A percentile compares a stretch with the other conserved stretches of the same genome.
These are phyloP conservation scores for Fimicolochytrium jonesii DNA, from an alignment of 192 early-diverging fungal species.

Conservation along the genomic window DNA sequence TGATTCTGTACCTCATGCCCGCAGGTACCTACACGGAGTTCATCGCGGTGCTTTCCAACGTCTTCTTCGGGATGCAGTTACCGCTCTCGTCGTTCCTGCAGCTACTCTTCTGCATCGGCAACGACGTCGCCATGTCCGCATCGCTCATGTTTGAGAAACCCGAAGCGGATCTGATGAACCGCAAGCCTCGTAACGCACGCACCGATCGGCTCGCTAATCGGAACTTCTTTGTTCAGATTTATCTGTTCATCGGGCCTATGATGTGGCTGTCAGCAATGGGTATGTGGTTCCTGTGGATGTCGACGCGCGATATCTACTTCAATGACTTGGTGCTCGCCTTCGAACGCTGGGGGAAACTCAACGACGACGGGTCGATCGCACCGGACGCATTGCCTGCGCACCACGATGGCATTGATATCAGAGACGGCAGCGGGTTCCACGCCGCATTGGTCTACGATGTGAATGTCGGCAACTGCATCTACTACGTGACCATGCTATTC, in stretches of 20 bases:
- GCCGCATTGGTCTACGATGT: not conserved
- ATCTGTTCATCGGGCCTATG: conserved; percentile 71
- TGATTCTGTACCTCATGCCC: conserved; percentile 77
- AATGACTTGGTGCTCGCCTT: not conserved
- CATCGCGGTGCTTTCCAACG: conserved; percentile 69
- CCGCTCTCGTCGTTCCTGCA: conserved; percentile 71
- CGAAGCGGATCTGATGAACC: conserved; percentile 68
- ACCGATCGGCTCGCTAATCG: conserved; percentile 62
- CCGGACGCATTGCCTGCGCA: too few species aligned
- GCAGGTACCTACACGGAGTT: conserved; percentile 69
- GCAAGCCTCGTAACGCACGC: conserved; percentile 65
- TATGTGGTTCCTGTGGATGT: conserved; percentile 71
- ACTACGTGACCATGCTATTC: conserved; percentile 52
- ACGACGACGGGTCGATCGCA: too few species aligned
- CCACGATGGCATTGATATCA: too few species aligned
- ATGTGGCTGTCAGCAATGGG: conserved; percentile 61
- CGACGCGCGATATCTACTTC: conserved; percentile 31
- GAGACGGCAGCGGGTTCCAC: not conserved
- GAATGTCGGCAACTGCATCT: conserved; percentile 4
- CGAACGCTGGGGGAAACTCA: not conserved
- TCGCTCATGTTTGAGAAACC: conserved; percentile 73
- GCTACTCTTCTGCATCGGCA: conserved; percentile 39
- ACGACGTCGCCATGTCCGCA: conserved; percentile 58
- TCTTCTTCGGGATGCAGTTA: conserved; percentile 75
- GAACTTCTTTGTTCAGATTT: conserved; percentile 68